Base-by-base conservation (phyloP, 805 yeast genomes). In the Cyberlindnera maritima region DNA sequence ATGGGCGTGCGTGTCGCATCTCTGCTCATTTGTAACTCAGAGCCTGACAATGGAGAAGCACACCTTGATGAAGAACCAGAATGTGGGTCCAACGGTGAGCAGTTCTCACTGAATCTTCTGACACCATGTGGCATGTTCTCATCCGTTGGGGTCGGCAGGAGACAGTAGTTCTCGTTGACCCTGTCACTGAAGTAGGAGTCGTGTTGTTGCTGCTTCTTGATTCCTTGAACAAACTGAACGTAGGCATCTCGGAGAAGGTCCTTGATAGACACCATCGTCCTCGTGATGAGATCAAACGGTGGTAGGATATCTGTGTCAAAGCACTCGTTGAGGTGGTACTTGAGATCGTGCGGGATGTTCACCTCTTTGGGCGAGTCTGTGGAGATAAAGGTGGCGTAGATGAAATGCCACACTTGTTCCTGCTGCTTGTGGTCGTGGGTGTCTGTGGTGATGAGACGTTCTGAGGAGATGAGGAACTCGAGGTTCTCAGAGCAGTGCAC, bases 361-460 rank as follows among this genome's bases (percentile, higher is more conserved):
- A 60, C 57, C 39, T 61, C 65, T 36, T 70, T 74, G 36, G 71
- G 63, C 44, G 73, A 71, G 37, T 61, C 63, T 42, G 64, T 69
- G 13, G 70, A 63, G 34, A 69, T 59, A 50, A 73, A 74, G 48
- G 70, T 75, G 55, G 68, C 70, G 54, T 70, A 56, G 17, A 60
- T 50, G 43, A 45, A 47, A 18, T 48, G 39, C 64, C 64, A 60
- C 2, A 55, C 35, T 23, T 45, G 55, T 6, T 36, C 48, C 28
- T 35, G 41, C 36, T 47, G 43, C 33, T 39, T 36, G 13, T 9
- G 5, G 20, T 47, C 48, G 3, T 36, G 31, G 2, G 37, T n/a
- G 29, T 35, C 43, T 7, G 49, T 36, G 25, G 52, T 37, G 36
- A 58, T 36, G 34, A 47, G 52, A 32, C 49, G 52, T 13, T 58